Percentiles rank a stretch among this genome's conserved stretches.
These are phyloP conservation scores for Lactifluus subvellereus DNA, from an alignment of 768 basidiomycete species.

Conservation along the genomic window DNA sequence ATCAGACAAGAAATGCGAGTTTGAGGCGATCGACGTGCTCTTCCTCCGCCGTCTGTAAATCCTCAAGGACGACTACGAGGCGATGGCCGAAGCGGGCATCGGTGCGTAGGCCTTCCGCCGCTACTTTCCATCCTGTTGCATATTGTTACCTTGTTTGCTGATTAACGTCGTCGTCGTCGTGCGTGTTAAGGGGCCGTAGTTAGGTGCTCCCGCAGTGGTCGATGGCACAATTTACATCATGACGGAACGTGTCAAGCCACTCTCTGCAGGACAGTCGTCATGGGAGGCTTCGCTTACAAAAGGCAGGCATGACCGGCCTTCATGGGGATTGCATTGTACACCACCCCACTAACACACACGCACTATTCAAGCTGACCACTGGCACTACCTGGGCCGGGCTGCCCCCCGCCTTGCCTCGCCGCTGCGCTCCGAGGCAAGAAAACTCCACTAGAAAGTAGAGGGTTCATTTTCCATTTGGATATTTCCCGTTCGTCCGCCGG, in stretches of 20 bases:
- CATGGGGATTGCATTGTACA: constrained; percentile 72
- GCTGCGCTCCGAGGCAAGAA: too few species aligned
- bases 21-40: constrained; percentile 63
- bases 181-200: constrained; percentile 30
- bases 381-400: too few species aligned
- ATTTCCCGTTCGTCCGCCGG: too few species aligned
- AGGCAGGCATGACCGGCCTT: constrained; percentile 78
- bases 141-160: background rate
- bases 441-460: too few species aligned
- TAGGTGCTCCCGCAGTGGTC: constrained; percentile 76
- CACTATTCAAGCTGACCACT: too few species aligned
- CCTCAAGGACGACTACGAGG: constrained; percentile 64
- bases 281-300: constrained; percentile 56
- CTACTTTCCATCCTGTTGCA: background rate
- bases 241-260: constrained; percentile 86
- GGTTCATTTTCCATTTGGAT: too few species aligned
- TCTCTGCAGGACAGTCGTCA: constrained; percentile 53
- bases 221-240: constrained; percentile 86
- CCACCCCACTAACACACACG: too few species aligned
- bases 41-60: constrained; percentile 65
- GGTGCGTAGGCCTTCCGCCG: constrained; percentile 36
- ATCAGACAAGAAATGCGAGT: constrained; percentile 76
- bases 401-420: too few species aligned
- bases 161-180: background rate
- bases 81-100: constrained; percentile 72